Evolutionary conservation across 2,329 filamentous ascomycete genomes (phyloP).

Genomic region (Didymella arachidicola): DNA sequence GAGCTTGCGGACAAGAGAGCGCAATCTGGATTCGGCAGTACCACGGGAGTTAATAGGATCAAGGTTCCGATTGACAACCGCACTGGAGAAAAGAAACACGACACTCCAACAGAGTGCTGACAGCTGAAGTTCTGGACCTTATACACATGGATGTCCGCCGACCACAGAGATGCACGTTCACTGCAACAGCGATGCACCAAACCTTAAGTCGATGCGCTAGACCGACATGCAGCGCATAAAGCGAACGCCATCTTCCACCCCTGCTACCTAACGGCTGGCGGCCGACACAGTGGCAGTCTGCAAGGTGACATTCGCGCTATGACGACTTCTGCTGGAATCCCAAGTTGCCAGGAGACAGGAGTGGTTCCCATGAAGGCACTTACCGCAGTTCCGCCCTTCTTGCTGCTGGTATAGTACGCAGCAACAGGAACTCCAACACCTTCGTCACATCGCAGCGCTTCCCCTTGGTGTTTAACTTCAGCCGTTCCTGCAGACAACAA

Average conservation of each 20-base stretch:
- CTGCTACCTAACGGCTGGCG: conserved; percentile 22
- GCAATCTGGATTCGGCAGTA: conserved; percentile 13
- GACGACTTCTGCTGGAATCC: background rate
- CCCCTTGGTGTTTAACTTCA: background rate
- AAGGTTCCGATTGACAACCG: background rate
- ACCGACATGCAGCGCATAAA: conserved; percentile 21
- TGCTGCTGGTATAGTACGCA: conserved; percentile 4
- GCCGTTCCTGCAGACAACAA: background rate
- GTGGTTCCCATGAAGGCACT: background rate
- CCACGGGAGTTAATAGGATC: conserved; percentile 5
- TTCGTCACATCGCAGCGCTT: background rate
- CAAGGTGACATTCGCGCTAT: conserved; percentile 1
- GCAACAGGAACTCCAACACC: background rate
- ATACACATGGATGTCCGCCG: conserved; percentile 23
- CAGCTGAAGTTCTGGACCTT: conserved; percentile 29
- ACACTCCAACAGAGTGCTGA: conserved; percentile 8
- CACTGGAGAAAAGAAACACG: conserved; percentile 1
- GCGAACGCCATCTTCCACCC: conserved; percentile 24
- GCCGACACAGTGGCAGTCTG: conserved; percentile 1
- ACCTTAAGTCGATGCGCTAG: conserved; percentile 15
- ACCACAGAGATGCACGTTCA: conserved; percentile 29
- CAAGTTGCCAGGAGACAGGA: background rate
- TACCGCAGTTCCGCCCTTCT: background rate
- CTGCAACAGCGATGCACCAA: conserved; percentile 22
- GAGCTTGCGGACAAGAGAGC: background rate